These are phyloP conservation scores for Claviceps lovelessii DNA, from an alignment of 2,329 filamentous ascomycete species.

Conservation along the genomic window DNA sequence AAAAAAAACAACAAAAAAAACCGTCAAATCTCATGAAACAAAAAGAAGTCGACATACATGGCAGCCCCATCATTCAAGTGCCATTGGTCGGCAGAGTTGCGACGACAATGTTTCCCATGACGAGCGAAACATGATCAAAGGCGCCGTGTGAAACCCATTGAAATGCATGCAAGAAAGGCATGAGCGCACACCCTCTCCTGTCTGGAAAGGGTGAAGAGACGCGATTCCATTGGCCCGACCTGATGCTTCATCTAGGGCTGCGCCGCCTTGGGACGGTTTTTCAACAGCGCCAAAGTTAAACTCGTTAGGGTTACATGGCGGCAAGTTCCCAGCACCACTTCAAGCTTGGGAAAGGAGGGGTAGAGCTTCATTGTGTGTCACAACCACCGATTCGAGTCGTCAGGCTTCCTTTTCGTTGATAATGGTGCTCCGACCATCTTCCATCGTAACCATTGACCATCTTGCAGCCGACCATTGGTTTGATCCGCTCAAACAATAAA, in stretches of 20 bases:
- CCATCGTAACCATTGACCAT: background rate
- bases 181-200: background rate
- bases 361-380: background rate
- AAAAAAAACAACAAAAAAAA: background rate
- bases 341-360: background rate
- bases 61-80: background rate
- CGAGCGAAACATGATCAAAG: background rate
- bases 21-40: background rate
- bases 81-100: background rate
- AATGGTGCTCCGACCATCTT: background rate
- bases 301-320: constrained; percentile 7
- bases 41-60: background rate
- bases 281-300: constrained; percentile 2
- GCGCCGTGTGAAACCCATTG: background rate
- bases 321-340: constrained; percentile 5
- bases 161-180: background rate
- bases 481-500: background rate
- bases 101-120: background rate
- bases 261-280: background rate
- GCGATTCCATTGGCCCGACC: background rate
- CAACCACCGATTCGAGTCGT: constrained; percentile 1
- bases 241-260: background rate
- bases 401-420: background rate
- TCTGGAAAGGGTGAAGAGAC: background rate
- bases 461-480: background rate